Evolutionary conservation across 164 flowering plant genomes (phyloP), one percentile per base, ranked within the genome.

Genomic region (Vitis labrusca): DNA sequence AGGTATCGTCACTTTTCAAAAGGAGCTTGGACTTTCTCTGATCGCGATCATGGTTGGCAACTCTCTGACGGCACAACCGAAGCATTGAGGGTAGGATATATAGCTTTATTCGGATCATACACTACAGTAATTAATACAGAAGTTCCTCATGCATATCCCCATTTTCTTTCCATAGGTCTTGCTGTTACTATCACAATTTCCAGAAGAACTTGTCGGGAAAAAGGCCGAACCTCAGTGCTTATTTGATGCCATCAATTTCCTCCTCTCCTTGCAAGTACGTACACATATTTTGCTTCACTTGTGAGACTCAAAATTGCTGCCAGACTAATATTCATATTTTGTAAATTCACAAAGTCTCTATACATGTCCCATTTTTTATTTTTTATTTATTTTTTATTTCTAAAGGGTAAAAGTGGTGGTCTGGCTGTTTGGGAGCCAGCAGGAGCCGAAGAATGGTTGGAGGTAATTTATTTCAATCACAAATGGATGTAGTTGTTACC

Each of bases 11-110:
- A 87, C 66, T 84, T 83, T 62, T 83, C 86, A 0, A 88, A 85
- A 50, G 91, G 89, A 16, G 66, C 89, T 4, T 88, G 91, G 91
- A 81, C 89, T 30, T 86, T 88, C 71, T 83, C 88, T 0, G 84
- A 84, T 66, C 82, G 73, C 65, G 91, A 88, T 66, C 91, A 87
- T 53, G 89, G 91, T 17, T 87, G 89, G 89, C 89, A 85, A 78
- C 85, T 87, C 17, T 87, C 89, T 1, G 91, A 86, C 56, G 80
- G 89, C 69, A 86, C 89, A 5, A 85, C 89, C 12, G 89, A 88
- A 77, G 85, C 79, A 23, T 60, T 88, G 16, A 85, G 77, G 84
- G 91, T 87, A 66, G 44, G 55, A 19, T 2, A 47, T n/a, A 27
- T 16, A 10, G 44, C 16, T 29, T 66, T 11, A 49, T 7, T 66